These are phyloP conservation scores for Cicer cuneatum DNA, from an alignment of 306 rosid genomes.

Conservation along the genomic window DNA sequence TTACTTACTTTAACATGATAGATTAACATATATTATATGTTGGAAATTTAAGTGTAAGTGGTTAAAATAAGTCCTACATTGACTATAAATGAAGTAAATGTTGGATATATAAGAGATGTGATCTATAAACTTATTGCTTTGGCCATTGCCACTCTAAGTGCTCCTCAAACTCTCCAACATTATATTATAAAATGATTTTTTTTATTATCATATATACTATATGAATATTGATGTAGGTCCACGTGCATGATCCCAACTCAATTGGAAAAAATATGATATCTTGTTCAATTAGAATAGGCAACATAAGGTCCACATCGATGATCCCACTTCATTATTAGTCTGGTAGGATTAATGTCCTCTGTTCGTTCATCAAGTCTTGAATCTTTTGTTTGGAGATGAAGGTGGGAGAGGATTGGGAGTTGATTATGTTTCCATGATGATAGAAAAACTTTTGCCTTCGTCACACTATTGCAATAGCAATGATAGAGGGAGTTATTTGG, in stretches of 20 bases:
- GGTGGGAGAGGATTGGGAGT: background rate
- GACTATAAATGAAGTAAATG: too few relatives aligned
- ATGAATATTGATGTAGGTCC: background rate
- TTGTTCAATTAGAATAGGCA: conserved; percentile 39
- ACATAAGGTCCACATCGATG: conserved; percentile 32
- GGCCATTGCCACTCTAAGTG: too few relatives aligned
- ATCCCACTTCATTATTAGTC: conserved; percentile 32
- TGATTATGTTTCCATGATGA: background rate
- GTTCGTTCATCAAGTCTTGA: background rate
- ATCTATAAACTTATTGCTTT: too few relatives aligned
- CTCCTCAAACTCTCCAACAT: too few relatives aligned
- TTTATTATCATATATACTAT: background rate
- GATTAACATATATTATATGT: background rate
- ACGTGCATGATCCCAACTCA: conserved; percentile 10
- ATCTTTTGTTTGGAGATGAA: background rate
- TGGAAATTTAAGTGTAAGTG: too few relatives aligned
- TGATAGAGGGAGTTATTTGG: too few relatives aligned
- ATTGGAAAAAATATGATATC: conserved; percentile 21
- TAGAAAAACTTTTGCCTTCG: too few relatives aligned
- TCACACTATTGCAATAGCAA: too few relatives aligned
- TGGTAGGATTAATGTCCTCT: conserved; percentile 28
- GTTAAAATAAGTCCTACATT: too few relatives aligned
- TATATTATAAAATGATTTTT: background rate
- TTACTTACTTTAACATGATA: background rate
- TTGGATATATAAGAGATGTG: too few relatives aligned